Evolutionary conservation across 108 stramenopile species (phyloP).

Genomic region (Nitzschia palea): DNA sequence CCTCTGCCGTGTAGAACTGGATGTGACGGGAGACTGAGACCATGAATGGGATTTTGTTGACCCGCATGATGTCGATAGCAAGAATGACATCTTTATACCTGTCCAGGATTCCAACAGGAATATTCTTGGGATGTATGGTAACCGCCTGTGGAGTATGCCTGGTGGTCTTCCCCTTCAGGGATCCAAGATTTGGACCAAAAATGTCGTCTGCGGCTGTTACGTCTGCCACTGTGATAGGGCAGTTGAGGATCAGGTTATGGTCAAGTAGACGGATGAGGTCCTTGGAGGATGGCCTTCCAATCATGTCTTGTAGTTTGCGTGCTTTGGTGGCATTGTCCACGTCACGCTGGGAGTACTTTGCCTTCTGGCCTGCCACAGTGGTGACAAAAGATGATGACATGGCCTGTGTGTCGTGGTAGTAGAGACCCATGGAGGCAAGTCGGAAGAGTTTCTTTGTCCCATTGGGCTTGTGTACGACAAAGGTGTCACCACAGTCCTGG

Average conservation of each 20-base stretch:
- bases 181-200: constrained; percentile 21
- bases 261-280: constrained; percentile 16
- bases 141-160: background rate
- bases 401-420: background rate
- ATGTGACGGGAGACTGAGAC: constrained; percentile 29
- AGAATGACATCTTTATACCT: constrained; percentile 22
- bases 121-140: background rate
- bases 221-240: constrained; percentile 19
- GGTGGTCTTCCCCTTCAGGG: constrained; percentile 28
- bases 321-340: constrained; percentile 8
- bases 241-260: constrained; percentile 38
- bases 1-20: constrained; percentile 25
- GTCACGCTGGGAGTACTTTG: constrained; percentile 2
- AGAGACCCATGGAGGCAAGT: background rate
- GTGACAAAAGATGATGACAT: background rate
- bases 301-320: constrained; percentile 1
- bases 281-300: background rate
- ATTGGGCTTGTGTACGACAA: constrained; percentile 8
- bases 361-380: constrained; percentile 8
- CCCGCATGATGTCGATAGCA: constrained; percentile 39
- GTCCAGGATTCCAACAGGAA: constrained; percentile 30
- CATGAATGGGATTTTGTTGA: constrained; percentile 46
- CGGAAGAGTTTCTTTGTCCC: constrained; percentile 9
- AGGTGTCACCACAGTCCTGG: background rate
- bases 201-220: constrained; percentile 15